Evolutionary conservation across 1,139 yeast genomes (phyloP).

Genomic region (Hyphopichia burtonii): DNA sequence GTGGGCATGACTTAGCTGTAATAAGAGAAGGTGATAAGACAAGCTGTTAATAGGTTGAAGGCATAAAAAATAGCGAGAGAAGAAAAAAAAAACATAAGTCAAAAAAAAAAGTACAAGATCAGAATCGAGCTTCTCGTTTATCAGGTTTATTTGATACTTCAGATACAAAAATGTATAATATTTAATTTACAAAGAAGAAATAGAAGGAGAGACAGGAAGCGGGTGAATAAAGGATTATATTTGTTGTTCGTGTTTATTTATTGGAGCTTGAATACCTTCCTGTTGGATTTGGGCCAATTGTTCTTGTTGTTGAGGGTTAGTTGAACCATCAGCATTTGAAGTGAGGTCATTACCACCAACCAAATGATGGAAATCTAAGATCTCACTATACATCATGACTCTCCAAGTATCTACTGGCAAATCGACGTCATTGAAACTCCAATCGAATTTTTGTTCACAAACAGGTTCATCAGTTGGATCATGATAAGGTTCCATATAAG

Average conservation of each 20-base stretch:
- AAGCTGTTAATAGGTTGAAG: no score
- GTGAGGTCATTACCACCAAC: slow-evolving; percentile 33
- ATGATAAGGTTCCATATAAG: slow-evolving; percentile 94
- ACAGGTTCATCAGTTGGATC: slow-evolving; percentile 98
- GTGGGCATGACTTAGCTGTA: not conserved
- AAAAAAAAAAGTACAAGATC: no score
- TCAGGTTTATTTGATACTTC: no score
- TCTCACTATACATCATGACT: slow-evolving; percentile 98
- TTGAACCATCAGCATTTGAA: slow-evolving; percentile 1
- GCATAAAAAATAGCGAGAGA: no score
- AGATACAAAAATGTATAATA: no score
- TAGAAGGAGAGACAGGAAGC: no score
- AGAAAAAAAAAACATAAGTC: no score
- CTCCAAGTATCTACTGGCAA: slow-evolving; percentile 98
- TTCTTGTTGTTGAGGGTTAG: slow-evolving; percentile 13
- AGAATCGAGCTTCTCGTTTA: no score
- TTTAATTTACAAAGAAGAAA: no score
- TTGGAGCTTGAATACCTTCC: slow-evolving; percentile 30
- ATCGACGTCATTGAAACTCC: slow-evolving; percentile 98
- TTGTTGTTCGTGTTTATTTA: slow-evolving; percentile 4
- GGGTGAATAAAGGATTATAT: not conserved
- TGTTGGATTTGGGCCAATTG: slow-evolving; percentile 31
- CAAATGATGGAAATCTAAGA: slow-evolving; percentile 88
- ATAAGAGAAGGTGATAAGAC: no score
- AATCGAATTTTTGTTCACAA: slow-evolving; percentile 89